phyloP scores from a whole-genome alignment of 345 rosid species.

The Melaleuca quinquenervia region DNA sequence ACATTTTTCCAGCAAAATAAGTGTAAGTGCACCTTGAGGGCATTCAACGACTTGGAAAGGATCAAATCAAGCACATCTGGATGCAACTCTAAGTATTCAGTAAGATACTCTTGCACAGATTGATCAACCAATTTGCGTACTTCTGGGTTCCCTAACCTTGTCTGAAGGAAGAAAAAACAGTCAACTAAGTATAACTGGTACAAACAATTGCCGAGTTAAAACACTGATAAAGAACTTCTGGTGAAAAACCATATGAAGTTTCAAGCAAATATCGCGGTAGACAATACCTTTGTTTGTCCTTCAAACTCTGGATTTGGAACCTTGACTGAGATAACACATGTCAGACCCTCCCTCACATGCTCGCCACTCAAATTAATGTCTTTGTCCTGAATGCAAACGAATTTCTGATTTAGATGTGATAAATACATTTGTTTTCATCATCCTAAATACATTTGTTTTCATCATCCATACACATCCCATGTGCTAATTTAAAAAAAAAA shows the following conservation, averaged over 20 bases:
- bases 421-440: neutral
- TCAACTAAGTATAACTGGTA: neutral
- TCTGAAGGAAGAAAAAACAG: constrained; percentile 29
- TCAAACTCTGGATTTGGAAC: constrained; percentile 98
- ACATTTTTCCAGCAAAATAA: neutral
- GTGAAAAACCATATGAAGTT: constrained; percentile 1
- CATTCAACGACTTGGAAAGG: constrained; percentile 84
- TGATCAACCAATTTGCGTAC: constrained; percentile 92
- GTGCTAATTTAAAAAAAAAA: neutral
- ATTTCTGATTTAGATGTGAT: neutral
- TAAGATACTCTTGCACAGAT: constrained; percentile 89
- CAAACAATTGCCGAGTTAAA: neutral
- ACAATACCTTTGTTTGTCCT: constrained; percentile 94
- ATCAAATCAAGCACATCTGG: constrained; percentile 90
- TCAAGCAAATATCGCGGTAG: neutral
- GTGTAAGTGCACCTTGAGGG: constrained; percentile 64
- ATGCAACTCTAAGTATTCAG: constrained; percentile 92
- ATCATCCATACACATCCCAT: neutral
- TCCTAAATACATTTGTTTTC: neutral
- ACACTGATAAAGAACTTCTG: neutral
- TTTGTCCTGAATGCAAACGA: constrained; percentile 54
- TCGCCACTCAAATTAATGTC: constrained; percentile 89
- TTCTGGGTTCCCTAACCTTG: constrained; percentile 99
- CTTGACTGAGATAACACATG: constrained; percentile 92
- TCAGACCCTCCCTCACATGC: constrained; percentile 95